These are phyloP conservation scores for Aspergillus kassunensis DNA, from an alignment of 495 filamentous ascomycete species.

Conservation along the genomic window DNA sequence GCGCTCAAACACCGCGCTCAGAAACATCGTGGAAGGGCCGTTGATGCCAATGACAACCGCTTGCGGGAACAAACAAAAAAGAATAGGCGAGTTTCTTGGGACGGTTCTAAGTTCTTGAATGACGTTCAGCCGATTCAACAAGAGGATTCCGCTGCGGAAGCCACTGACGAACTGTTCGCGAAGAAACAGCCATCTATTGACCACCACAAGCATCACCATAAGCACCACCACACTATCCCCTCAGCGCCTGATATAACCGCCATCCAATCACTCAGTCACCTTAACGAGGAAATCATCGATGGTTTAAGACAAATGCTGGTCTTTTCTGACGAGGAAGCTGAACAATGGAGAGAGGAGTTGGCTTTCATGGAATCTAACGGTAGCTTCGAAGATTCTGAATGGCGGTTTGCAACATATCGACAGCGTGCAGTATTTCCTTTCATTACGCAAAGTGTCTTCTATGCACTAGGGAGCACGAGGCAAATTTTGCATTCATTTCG, in stretches of 20 bases:
- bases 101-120: constrained; percentile 38
- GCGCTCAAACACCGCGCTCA: constrained; percentile 41
- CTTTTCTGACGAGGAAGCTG: constrained; percentile 33
- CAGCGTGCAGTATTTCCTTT: constrained; percentile 50
- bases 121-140: constrained; percentile 19
- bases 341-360: constrained; percentile 39
- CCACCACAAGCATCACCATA: constrained; percentile 16
- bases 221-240: too few species aligned
- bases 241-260: constrained; percentile 15
- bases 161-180: constrained; percentile 2
- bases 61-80: constrained; percentile 28
- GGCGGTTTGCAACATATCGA: constrained; percentile 35
- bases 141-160: constrained; percentile 7
- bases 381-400: constrained; percentile 37
- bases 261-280: constrained; percentile 42
- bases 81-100: constrained; percentile 43
- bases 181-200: constrained; percentile 21
- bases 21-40: constrained; percentile 38
- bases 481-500: constrained; percentile 65
- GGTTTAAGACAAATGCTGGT: constrained; percentile 35
- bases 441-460: constrained; percentile 70
- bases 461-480: constrained; percentile 62
- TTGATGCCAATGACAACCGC: constrained; percentile 18
- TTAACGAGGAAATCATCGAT: constrained; percentile 39
- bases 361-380: constrained; percentile 36